phyloP scores from a whole-genome alignment of 192 early-diverging fungal species.

The Spizellomyces sp. region DNA sequence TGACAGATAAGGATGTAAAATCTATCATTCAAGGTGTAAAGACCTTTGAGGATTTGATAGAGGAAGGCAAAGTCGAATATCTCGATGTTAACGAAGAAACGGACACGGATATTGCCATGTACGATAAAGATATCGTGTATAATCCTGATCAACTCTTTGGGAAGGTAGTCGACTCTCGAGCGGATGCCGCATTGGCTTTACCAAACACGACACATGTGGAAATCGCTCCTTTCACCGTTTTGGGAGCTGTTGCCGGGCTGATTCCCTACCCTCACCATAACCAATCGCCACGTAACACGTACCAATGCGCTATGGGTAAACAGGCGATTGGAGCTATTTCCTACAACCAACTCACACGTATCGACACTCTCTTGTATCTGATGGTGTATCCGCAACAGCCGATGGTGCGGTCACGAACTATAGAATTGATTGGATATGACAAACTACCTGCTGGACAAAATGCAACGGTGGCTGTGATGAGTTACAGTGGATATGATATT shows the following conservation, averaged over 20 bases:
- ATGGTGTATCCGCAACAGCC: constrained; percentile 97
- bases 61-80: constrained; percentile 89
- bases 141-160: constrained; percentile 24
- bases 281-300: constrained; percentile 97
- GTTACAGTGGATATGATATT: constrained; percentile 97
- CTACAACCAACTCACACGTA: constrained; percentile 92
- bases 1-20: constrained; percentile 46
- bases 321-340: constrained; percentile 97
- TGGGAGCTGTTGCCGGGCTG: constrained; percentile 95
- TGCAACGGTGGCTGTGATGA: constrained; percentile 96
- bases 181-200: neutral
- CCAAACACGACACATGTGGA: constrained; percentile 91
- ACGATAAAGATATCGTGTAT: constrained; percentile 80
- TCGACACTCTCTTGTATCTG: constrained; percentile 93
- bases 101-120: constrained; percentile 92
- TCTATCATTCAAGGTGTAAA: constrained; percentile 54
- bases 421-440: constrained; percentile 96
- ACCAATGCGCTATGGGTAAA: constrained; percentile 99
- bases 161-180: neutral
- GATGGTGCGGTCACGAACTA: constrained; percentile 97
- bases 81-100: constrained; percentile 98
- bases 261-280: constrained; percentile 99
- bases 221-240: constrained; percentile 93
- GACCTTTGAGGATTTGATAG: constrained; percentile 91
- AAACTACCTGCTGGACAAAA: constrained; percentile 71